phyloP scores from a whole-genome alignment of 352 stramenopile species.

The Phytophthora kernoviae region DNA sequence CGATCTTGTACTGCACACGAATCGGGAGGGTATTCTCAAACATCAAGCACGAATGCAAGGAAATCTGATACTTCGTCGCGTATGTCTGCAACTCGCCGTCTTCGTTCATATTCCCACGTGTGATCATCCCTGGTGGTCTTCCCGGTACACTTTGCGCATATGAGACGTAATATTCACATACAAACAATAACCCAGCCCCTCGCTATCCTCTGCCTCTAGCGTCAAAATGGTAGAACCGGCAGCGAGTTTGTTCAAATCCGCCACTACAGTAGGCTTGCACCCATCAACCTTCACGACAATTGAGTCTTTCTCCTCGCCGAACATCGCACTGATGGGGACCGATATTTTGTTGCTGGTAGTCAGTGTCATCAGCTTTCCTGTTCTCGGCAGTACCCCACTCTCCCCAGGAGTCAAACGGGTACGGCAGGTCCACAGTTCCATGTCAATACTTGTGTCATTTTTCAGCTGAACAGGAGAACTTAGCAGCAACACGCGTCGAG shows the following conservation, averaged over 20 bases:
- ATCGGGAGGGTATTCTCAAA: slow-evolving; percentile 90
- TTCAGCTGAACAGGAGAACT: slow-evolving; percentile 90
- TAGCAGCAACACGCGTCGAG: slow-evolving; percentile 77
- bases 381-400: slow-evolving; percentile 43
- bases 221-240: slow-evolving; percentile 73
- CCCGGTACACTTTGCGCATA: slow-evolving; percentile 88
- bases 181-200: slow-evolving; percentile 75
- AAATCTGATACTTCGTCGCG: slow-evolving; percentile 89
- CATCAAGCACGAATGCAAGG: slow-evolving; percentile 78
- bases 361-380: slow-evolving; percentile 49
- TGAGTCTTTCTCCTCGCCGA: slow-evolving; percentile 77
- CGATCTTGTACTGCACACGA: slow-evolving; percentile 84
- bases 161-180: slow-evolving; percentile 84
- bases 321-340: slow-evolving; percentile 80
- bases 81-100: slow-evolving; percentile 75
- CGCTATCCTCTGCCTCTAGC: slow-evolving; percentile 64
- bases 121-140: slow-evolving; percentile 83
- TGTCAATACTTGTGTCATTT: slow-evolving; percentile 83
- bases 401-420: slow-evolving; percentile 55
- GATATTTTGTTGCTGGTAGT: slow-evolving; percentile 85
- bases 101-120: slow-evolving; percentile 51
- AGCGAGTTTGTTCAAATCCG: slow-evolving; percentile 64
- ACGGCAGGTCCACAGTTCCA: slow-evolving; percentile 81
- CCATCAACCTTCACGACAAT: slow-evolving; percentile 87
- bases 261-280: slow-evolving; percentile 84